Conservation (phyloP, 306 rosid genomes). For the Biancaea sappan region DNA sequence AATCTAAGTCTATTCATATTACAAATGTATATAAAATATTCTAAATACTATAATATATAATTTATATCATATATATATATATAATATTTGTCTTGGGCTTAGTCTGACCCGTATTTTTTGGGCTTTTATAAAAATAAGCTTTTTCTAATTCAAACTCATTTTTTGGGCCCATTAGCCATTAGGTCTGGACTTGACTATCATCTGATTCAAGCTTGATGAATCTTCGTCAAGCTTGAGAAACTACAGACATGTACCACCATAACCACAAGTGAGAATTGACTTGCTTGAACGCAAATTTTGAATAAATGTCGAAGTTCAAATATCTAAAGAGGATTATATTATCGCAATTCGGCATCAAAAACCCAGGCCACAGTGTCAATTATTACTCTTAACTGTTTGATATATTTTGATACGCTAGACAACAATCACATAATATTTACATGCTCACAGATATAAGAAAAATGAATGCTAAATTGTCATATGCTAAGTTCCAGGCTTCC, state of each 20-base stretch:
- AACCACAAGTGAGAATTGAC: constrained; percentile 19
- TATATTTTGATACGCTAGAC: not conserved
- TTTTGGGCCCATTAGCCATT: no score
- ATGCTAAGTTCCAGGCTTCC: not conserved
- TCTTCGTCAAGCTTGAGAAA: not conserved
- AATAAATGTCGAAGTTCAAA: not conserved
- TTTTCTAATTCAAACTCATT: no score
- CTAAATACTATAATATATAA: no score
- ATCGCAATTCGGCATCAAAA: not conserved
- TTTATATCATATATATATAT: no score
- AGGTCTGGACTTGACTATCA: not conserved
- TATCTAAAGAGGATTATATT: not conserved
- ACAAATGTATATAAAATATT: no score
- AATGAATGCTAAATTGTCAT: constrained; percentile 28
- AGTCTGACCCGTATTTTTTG: no score
- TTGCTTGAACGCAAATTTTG: not conserved
- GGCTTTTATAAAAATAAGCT: no score
- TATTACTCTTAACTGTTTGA: constrained; percentile 10
- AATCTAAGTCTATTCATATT: no score
- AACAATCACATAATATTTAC: constrained; percentile 4
- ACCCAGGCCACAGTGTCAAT: not conserved
- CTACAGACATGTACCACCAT: not conserved
- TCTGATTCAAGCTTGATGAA: not conserved
- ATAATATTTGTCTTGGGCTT: no score
- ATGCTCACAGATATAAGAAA: constrained; percentile 9